A percentile compares a stretch with the other conserved stretches of the same genome.
phyloP scores from a whole-genome alignment of 208 protist species.

The Angomonas desouzai region DNA sequence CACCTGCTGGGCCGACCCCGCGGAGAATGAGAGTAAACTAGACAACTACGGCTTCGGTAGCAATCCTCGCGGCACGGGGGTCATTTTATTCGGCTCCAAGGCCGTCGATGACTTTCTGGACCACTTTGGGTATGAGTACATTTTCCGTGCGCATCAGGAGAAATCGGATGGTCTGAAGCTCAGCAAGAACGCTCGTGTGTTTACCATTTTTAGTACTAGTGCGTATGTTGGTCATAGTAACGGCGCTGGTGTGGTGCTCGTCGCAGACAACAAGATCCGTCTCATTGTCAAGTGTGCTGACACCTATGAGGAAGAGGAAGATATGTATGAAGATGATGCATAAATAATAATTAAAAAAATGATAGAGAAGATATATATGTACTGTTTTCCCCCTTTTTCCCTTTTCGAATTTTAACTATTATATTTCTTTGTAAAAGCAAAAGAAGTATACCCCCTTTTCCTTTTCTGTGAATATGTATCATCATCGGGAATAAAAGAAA shows the following conservation, averaged over 20 bases:
- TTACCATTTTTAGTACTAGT: conserved; percentile 93
- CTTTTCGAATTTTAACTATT: not conserved
- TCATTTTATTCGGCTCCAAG: conserved; percentile 80
- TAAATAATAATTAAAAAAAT: conserved; percentile 10
- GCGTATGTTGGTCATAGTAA: conserved; percentile 92
- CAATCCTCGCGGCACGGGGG: conserved; percentile 81
- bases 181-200: conserved; percentile 84
- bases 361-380: too few relatives aligned
- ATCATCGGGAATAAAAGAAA: too few relatives aligned
- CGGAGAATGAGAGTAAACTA: conserved; percentile 73
- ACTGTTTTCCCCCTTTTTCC: not conserved
- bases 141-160: conserved; percentile 92
- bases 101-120: conserved; percentile 89
- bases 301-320: conserved; percentile 50
- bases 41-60: conserved; percentile 84
- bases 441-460: not conserved
- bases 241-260: conserved; percentile 87
- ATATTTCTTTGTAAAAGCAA: not conserved
- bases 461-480: too few relatives aligned
- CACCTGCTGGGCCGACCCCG: conserved; percentile 89
- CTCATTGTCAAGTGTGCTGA: conserved; percentile 90
- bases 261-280: conserved; percentile 84
- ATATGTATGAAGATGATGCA: conserved; percentile 19
- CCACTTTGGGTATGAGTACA: conserved; percentile 85
- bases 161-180: conserved; percentile 91